These are phyloP conservation scores for Candida patagonica DNA, from an alignment of 805 yeast genomes.

Conservation along the genomic window DNA sequence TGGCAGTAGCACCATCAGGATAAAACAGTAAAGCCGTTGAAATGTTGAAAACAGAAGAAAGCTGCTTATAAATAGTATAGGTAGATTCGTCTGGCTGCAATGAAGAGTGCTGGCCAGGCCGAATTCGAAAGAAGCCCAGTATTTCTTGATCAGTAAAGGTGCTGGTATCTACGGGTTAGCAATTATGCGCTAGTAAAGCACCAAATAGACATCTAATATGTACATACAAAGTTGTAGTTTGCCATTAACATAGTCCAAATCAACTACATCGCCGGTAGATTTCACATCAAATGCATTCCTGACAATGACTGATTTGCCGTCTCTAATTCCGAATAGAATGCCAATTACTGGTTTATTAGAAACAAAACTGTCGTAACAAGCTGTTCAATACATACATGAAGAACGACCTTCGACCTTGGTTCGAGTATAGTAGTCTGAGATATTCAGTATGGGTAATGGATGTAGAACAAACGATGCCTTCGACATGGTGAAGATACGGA, in stretches of 20 bases:
- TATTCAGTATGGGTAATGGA: slow-evolving; percentile 28
- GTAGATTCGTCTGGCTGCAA: slow-evolving; percentile 8
- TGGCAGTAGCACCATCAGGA: slow-evolving; percentile 6
- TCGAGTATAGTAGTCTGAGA: slow-evolving; percentile 28
- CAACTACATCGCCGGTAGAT: slow-evolving; percentile 12
- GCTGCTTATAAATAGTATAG: slow-evolving; percentile 12
- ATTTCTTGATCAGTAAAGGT: slow-evolving; percentile 26
- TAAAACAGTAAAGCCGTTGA: slow-evolving; percentile 17
- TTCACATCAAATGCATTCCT: slow-evolving; percentile 27
- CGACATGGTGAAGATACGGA: too few species aligned
- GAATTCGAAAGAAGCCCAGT: slow-evolving; percentile 26
- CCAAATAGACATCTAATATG: neutral
- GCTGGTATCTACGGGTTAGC: slow-evolving; percentile 16
- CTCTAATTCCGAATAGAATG: slow-evolving; percentile 26
- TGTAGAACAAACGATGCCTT: slow-evolving; percentile 19
- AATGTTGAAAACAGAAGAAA: slow-evolving; percentile 14
- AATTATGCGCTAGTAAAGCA: neutral
- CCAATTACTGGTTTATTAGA: slow-evolving; percentile 22
- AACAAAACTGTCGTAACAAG: neutral
- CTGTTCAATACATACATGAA: slow-evolving; percentile 13
- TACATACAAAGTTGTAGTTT: slow-evolving; percentile 22
- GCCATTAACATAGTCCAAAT: slow-evolving; percentile 17
- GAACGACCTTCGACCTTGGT: slow-evolving; percentile 10
- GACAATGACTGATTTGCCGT: slow-evolving; percentile 22
- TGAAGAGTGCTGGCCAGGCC: slow-evolving; percentile 2